Conservation (phyloP, 2,329 filamentous ascomycete genomes). For the Diplodia corticola region DNA sequence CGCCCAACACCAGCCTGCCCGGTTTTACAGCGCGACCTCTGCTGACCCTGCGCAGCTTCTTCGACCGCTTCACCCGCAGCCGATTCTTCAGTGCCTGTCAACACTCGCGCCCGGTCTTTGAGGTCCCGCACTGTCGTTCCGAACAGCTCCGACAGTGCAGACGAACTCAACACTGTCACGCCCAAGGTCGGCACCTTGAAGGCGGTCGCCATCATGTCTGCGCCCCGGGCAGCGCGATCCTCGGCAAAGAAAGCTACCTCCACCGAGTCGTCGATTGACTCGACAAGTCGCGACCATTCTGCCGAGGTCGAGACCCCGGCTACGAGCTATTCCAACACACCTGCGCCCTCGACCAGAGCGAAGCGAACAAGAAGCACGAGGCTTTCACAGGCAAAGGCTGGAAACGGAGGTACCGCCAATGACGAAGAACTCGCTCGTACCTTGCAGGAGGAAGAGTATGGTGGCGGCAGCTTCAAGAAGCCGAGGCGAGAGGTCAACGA, state of each 20-base stretch:
- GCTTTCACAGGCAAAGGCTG: conserved; percentile 27
- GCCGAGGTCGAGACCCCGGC: conserved; percentile 61
- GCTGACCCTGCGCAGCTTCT: background rate
- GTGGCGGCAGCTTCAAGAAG: conserved; percentile 39
- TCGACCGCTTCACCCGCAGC: background rate
- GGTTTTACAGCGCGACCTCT: background rate
- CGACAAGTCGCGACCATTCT: conserved; percentile 36
- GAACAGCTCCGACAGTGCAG: conserved; percentile 37
- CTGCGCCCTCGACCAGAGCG: conserved; percentile 43
- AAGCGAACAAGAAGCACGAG: conserved; percentile 31
- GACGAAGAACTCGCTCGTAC: conserved; percentile 58
- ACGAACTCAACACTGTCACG: background rate
- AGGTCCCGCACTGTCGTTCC: conserved; percentile 30
- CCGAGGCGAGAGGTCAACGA: conserved; percentile 30
- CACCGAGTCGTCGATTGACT: conserved; percentile 12
- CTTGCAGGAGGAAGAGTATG: conserved; percentile 59
- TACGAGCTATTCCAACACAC: conserved; percentile 60
- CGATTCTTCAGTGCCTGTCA: background rate
- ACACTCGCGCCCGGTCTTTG: background rate
- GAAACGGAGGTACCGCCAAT: conserved; percentile 34
- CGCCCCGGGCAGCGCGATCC: background rate
- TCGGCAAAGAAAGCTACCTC: conserved; percentile 25
- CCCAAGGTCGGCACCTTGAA: conserved; percentile 29
- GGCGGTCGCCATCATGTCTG: conserved; percentile 36
- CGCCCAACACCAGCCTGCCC: background rate